phyloP scores from a whole-genome alignment of 371 early-diverging fungal species.

The Rhizopus delemar region DNA sequence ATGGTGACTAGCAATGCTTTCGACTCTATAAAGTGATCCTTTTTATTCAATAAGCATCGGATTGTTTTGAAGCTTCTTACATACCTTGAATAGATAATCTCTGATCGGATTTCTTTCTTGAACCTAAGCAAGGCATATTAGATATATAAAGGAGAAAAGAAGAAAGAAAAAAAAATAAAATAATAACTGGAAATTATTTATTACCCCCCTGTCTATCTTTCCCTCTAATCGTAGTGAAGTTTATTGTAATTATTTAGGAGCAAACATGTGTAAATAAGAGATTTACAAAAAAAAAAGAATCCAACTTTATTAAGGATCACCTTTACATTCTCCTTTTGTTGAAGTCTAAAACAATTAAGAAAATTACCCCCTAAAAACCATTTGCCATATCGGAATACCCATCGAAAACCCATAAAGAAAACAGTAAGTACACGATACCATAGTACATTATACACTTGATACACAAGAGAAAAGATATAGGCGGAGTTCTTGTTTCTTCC shows the following conservation, averaged over 20 bases:
- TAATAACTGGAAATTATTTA: background rate
- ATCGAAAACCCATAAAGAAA: background rate
- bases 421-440: too few species aligned
- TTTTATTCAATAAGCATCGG: background rate
- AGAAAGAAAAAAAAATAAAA: slow-evolving; percentile 5
- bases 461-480: too few species aligned
- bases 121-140: slow-evolving; percentile 29
- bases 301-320: background rate
- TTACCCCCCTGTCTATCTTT: too few species aligned
- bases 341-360: too few species aligned
- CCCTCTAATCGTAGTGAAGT: too few species aligned
- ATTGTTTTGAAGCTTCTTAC: background rate
- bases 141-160: background rate
- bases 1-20: slow-evolving; percentile 19
- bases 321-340: background rate
- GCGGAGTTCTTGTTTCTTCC: too few species aligned
- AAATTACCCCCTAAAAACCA: too few species aligned
- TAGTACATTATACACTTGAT: too few species aligned
- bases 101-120: slow-evolving; percentile 18
- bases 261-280: background rate
- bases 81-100: background rate
- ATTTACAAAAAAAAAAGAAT: too few species aligned
- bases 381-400: background rate
- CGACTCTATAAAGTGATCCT: slow-evolving; percentile 2
- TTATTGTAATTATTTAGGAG: background rate